Evolutionary conservation across 345 rosid species (phyloP).

Genomic region (Gossypium bickii): DNA sequence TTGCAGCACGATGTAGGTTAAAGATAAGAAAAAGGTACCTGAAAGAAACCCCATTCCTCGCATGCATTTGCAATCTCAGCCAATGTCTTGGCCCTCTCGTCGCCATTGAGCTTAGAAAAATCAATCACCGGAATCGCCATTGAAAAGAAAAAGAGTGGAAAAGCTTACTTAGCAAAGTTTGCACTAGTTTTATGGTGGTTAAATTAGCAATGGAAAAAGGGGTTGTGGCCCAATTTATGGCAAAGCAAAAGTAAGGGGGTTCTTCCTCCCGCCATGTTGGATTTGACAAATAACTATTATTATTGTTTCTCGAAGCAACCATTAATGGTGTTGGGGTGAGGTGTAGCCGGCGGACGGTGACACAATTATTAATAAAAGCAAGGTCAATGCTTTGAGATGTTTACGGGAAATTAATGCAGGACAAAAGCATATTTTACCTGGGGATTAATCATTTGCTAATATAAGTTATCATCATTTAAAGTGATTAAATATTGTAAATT

Average conservation of each 20-base stretch:
- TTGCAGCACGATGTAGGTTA: not conserved
- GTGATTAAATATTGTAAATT: not conserved
- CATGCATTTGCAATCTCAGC: slow-evolving; percentile 71
- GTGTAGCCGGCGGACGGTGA: slow-evolving; percentile 29
- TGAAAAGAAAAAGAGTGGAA: slow-evolving; percentile 12
- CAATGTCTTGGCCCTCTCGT: slow-evolving; percentile 54
- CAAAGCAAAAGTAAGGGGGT: not conserved
- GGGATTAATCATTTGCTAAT: not conserved
- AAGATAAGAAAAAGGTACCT: slow-evolving; percentile 37
- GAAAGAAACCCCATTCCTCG: slow-evolving; percentile 91
- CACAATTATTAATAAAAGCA: not conserved
- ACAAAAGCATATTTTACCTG: slow-evolving; percentile 19
- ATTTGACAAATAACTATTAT: slow-evolving; percentile 16
- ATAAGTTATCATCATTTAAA: not conserved
- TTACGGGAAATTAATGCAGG: slow-evolving; percentile 14
- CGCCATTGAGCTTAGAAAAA: slow-evolving; percentile 73
- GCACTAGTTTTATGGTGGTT: not conserved
- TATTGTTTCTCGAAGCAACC: slow-evolving; percentile 6
- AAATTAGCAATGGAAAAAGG: not conserved
- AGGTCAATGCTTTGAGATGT: slow-evolving; percentile 27
- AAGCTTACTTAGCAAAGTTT: slow-evolving; percentile 1
- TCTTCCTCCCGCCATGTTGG: slow-evolving; percentile 19
- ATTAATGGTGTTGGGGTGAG: slow-evolving; percentile 16
- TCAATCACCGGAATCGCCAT: slow-evolving; percentile 93
- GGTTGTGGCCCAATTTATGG: slow-evolving; percentile 26